These are phyloP conservation scores for Nosema muscidifuracis DNA, from an alignment of 371 early-diverging fungal species.

Conservation along the genomic window DNA sequence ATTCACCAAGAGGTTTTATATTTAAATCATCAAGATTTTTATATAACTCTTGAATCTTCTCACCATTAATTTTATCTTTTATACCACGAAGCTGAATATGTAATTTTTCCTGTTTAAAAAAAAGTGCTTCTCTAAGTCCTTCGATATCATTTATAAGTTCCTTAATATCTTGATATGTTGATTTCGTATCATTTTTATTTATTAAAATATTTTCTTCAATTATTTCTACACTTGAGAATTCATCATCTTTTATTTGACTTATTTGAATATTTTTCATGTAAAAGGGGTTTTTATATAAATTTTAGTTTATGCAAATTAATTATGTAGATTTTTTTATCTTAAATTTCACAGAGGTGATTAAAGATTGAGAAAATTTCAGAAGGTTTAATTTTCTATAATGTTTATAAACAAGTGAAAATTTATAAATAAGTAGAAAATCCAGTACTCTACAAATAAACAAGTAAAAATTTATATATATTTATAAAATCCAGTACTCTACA, in stretches of 20 bases:
- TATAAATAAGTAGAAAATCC: no score
- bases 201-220: conserved; percentile 41
- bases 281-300: no score
- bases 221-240: conserved; percentile 23
- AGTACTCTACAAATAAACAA: no score
- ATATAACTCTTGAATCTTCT: conserved; percentile 16
- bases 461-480: no score
- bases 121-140: conserved; percentile 43
- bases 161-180: conserved; percentile 3
- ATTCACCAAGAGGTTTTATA: conserved; percentile 35
- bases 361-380: no score
- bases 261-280: conserved; percentile 51
- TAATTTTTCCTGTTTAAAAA: conserved; percentile 54
- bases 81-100: not conserved
- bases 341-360: no score
- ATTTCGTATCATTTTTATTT: not conserved
- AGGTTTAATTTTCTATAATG: no score
- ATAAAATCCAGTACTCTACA: no score
- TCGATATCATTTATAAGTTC: conserved; percentile 35
- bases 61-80: conserved; percentile 10
- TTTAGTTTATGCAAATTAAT: no score
- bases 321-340: no score
- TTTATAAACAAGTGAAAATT: no score
- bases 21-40: conserved; percentile 7
- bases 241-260: conserved; percentile 42